phyloP scores from a whole-genome alignment of 805 yeast species.

The Schwanniomyces yamadae region DNA sequence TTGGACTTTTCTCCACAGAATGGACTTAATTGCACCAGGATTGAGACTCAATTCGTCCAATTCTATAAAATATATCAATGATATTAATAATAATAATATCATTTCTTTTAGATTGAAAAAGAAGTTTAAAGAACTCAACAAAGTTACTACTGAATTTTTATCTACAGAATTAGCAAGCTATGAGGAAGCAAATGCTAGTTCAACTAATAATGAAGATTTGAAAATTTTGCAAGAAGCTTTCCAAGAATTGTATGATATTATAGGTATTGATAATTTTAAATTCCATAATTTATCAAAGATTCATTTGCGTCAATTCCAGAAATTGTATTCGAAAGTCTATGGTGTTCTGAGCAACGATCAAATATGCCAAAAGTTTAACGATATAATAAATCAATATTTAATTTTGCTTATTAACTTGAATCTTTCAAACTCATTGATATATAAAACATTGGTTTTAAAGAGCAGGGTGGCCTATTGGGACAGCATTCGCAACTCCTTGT shows the following conservation, averaged over 20 bases:
- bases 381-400: conserved; percentile 24
- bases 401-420: conserved; percentile 22
- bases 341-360: conserved; percentile 1
- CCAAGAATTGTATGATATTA: conserved; percentile 21
- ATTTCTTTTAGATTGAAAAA: conserved; percentile 24
- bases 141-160: conserved; percentile 19
- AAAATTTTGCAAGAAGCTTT: conserved; percentile 18
- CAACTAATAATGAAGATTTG: conserved; percentile 7
- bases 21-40: conserved; percentile 14
- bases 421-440: conserved; percentile 33
- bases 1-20: conserved; percentile 3
- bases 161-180: conserved; percentile 15
- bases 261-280: conserved; percentile 19
- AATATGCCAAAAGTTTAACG: conserved; percentile 1
- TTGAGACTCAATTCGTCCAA: conserved; percentile 9
- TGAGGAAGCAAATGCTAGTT: not conserved
- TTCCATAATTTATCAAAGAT: conserved; percentile 11
- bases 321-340: conserved; percentile 9
- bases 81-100: conserved; percentile 30
- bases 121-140: conserved; percentile 17
- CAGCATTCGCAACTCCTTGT: conserved; percentile 21
- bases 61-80: conserved; percentile 8
- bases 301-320: conserved; percentile 9
- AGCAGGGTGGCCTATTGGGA: conserved; percentile 38
- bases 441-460: conserved; percentile 32